phyloP scores from a whole-genome alignment of 306 rosid genomes.

The Nissolia schottii region DNA sequence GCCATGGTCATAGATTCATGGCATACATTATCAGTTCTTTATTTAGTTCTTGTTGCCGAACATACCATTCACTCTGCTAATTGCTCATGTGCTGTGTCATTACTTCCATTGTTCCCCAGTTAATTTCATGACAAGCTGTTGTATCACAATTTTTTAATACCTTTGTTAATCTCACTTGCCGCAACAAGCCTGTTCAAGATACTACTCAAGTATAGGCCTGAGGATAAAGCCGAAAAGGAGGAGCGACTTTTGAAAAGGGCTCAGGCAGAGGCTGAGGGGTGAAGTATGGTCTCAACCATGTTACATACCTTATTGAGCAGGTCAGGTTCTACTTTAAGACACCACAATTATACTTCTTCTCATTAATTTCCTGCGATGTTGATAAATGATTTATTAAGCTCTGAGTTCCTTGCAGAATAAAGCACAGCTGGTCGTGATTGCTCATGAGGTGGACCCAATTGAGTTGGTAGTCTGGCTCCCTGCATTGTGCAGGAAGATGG shows the following conservation, averaged over 20 bases:
- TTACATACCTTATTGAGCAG: constrained; percentile 77
- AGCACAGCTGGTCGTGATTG: constrained; percentile 76
- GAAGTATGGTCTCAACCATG: constrained; percentile 81
- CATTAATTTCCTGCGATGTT: neutral
- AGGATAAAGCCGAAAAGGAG: constrained; percentile 73
- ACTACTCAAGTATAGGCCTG: constrained; percentile 77
- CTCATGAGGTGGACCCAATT: constrained; percentile 83
- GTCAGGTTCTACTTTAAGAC: neutral
- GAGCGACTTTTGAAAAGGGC: constrained; percentile 74
- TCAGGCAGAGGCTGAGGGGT: constrained; percentile 76
- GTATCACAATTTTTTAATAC: neutral
- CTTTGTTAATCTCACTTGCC: constrained; percentile 7
- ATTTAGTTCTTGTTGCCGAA: neutral
- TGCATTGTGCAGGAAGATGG: constrained; percentile 80
- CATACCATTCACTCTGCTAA: neutral
- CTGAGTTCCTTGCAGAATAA: constrained; percentile 41
- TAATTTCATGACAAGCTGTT: neutral
- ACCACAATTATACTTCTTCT: neutral
- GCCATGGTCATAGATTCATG: neutral
- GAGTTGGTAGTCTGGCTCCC: constrained; percentile 86
- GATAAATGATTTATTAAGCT: neutral
- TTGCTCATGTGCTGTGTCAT: neutral
- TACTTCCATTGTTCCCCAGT: neutral
- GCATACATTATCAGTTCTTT: no score
- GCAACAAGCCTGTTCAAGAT: constrained; percentile 74